Evolutionary conservation across 345 rosid genomes (phyloP), one percentile per base, ranked within the genome.

Genomic region (Stellera chamaejasme): DNA sequence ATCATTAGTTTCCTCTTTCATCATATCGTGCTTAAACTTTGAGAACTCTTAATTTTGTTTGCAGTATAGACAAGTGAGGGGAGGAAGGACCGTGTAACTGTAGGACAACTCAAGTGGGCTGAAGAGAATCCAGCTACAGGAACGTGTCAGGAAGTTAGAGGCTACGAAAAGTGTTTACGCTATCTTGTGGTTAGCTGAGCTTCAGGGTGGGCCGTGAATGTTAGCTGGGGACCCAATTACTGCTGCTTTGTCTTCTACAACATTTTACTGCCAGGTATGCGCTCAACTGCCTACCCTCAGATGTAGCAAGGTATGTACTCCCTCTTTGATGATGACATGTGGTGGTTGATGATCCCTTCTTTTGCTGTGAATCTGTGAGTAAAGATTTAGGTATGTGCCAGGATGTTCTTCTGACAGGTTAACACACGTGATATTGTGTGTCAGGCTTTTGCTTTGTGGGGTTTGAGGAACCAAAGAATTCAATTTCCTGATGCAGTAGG

Each of bases 151-250:
- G 1, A 26, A 69, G 3, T 50, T 75, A 63, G 79, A 73, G 95
- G 97, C 48, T 0, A 19, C 10, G 19, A 27, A 67, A 75, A 70
- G 81, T 67, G 10, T 13, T 56, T 36, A 32, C 58, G 53, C 74
- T 60, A 85, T 66, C 83, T 72, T 70, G 89, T 83, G 91, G 91
- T 54, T 73, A 69, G 56, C 55, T 73, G 56, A 61, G 71, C 50
- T 68, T 74, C 61, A 45, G 6, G 68, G 57, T 59, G 74, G 78
- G 66, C 5, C 23, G 23, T 19, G 23, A 19, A 19, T 19, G 23
- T 19, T 19, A 19, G 23, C 76, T 60, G 8, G 8, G 53, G 61
- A 46, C 63, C 81, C 66, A 50, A 5, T 32, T 47, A 26, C 19
- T 42, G 13, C 63, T n/a, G 42, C 55, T 58, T 56, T 36, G 67